These are phyloP conservation scores for Solanum tarapatanum DNA, from an alignment of 257 asterid genomes.

Conservation along the genomic window DNA sequence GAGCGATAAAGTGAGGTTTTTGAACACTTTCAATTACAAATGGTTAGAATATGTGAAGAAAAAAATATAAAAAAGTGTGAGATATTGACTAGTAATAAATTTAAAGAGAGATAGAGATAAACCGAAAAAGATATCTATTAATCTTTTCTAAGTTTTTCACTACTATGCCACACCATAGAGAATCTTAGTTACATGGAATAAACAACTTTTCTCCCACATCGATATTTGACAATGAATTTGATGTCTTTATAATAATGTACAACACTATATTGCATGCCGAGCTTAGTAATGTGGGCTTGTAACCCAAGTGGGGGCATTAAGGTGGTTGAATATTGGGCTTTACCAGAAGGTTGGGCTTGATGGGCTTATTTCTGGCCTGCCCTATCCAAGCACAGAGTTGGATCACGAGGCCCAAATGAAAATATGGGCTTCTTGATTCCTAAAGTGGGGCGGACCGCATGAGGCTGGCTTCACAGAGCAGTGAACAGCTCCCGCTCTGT, in stretches of 20 bases:
- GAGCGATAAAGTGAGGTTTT: background rate
- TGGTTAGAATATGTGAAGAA: no score
- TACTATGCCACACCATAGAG: no score
- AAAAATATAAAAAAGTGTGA: no score
- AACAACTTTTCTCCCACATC: background rate
- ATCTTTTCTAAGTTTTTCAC: no score
- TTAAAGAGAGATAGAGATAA: no score
- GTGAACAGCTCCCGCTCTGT: background rate
- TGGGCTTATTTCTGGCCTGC: background rate
- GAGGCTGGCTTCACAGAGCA: background rate
- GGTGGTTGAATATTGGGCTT: background rate
- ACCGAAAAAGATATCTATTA: no score
- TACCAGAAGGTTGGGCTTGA: background rate
- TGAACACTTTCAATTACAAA: background rate
- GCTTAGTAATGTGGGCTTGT: background rate
- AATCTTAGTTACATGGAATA: background rate
- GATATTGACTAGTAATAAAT: background rate
- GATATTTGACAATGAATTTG: background rate
- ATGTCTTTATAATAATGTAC: background rate
- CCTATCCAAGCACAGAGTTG: background rate
- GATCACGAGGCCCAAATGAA: background rate
- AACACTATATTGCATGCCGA: accelerated
- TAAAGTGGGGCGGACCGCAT: background rate
- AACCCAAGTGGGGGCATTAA: background rate
- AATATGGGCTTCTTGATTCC: background rate